Conservation (phyloP, 2,329 filamentous ascomycete species). For the Berkeleyomyces basicola region DNA sequence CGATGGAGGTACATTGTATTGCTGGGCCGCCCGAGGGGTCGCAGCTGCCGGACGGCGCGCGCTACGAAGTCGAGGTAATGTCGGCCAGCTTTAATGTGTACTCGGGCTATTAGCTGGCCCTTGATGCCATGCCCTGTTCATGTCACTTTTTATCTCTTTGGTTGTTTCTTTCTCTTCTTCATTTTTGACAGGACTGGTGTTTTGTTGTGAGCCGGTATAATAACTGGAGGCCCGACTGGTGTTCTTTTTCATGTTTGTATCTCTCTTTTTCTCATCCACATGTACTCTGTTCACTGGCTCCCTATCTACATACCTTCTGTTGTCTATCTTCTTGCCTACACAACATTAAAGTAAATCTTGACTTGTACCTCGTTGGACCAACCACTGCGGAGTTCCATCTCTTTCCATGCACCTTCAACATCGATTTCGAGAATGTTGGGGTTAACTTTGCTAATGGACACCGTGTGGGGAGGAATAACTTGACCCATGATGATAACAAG, state of each 20-base stretch:
- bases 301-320: background rate
- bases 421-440: conserved; percentile 58
- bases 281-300: background rate
- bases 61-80: conserved; percentile 63
- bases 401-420: conserved; percentile 58
- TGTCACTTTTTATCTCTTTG: background rate
- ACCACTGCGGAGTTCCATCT: conserved; percentile 49
- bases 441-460: conserved; percentile 37
- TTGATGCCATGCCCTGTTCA: background rate
- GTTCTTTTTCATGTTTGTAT: conserved; percentile 14
- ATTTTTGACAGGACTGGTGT: background rate
- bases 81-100: conserved; percentile 50
- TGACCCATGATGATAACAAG: conserved; percentile 59
- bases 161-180: background rate
- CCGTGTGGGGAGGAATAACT: conserved; percentile 50
- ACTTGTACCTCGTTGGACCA: conserved; percentile 71
- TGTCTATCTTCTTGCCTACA: background rate
- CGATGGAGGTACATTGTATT: conserved; percentile 62
- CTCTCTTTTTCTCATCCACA: background rate
- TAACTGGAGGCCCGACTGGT: background rate
- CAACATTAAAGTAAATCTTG: conserved; percentile 38
- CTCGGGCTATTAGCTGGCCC: conserved; percentile 3
- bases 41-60: conserved; percentile 38
- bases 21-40: conserved; percentile 48
- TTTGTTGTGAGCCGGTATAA: background rate